These are phyloP conservation scores for Haplosporangium gracile DNA, from an alignment of 192 early-diverging fungal genomes.

Conservation along the genomic window DNA sequence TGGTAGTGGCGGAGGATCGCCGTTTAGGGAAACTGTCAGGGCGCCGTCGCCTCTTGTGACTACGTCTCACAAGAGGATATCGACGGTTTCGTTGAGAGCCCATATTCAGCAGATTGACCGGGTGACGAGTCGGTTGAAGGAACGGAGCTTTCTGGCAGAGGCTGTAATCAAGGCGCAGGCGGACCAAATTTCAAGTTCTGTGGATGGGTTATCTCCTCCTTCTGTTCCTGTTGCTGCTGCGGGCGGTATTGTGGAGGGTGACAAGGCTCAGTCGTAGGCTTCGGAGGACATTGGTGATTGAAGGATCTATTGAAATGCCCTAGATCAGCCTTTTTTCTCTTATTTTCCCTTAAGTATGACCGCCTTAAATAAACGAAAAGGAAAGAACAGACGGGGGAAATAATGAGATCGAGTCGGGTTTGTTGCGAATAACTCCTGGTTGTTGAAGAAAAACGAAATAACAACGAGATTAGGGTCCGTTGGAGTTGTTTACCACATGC, in stretches of 20 bases:
- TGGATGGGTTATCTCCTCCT: neutral
- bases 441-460: too few species aligned
- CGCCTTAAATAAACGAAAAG: neutral
- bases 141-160: conserved; percentile 31
- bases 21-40: neutral
- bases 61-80: neutral
- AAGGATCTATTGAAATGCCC: neutral
- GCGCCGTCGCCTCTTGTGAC: neutral
- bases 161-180: conserved; percentile 9
- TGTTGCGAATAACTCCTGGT: too few species aligned
- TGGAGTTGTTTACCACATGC: too few species aligned
- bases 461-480: neutral
- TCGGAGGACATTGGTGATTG: neutral
- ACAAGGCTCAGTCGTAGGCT: neutral
- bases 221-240: neutral
- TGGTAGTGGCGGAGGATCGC: neutral
- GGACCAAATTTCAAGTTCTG: neutral
- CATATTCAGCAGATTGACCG: conserved; percentile 46
- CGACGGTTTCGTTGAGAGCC: conserved; percentile 5
- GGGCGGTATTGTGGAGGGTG: neutral
- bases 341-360: too few species aligned
- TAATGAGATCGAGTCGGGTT: neutral
- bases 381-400: neutral
- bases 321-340: neutral
- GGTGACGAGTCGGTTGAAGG: conserved; percentile 50